Base-by-base conservation (phyloP, 495 filamentous ascomycete genomes). In the Parachaetomium inaequale region DNA sequence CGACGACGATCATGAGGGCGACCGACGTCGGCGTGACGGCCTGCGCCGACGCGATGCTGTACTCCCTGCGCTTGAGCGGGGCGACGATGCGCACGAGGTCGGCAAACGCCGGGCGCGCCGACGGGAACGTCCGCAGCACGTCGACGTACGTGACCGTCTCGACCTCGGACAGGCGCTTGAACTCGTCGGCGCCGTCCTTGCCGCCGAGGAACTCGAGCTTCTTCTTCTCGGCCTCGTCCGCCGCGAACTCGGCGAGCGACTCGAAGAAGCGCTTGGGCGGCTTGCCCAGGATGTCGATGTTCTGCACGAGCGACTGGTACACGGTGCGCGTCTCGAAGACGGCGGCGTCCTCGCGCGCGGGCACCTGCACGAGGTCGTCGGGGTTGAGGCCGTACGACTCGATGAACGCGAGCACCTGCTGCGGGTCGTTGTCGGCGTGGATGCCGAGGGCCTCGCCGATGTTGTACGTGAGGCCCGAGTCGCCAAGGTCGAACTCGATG, bases 401-500 rank as follows among this genome's bases (percentile, higher is more conserved):
- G 69, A 98, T 96, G 77, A 98, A 98, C 25, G 90, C 86, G 36
- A 80, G 72, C 25, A 97, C 91, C 63, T 93, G 85, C 54, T 78
- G 72, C 19, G 85, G 78, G 72, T 98, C 87, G 73, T 98, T 98
- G 76, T 98, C 90, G 14, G 91, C 88, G 71, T 98, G 94, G 61
- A 98, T 91, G 65, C 94, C 94, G 11, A 98, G 88, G n/a, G 94
- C 94, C 76, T 98, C 95, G 56, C 94, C 94, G 71, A 98, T 98
- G 65, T 95, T 90, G 74, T 98, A 98, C 25, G 83, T 94, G 61
- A 98, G 85, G 47, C 92, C 92, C 38, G 92, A 94, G 66, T 86
- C 77, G 52, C 92, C 92, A 21, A 98, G 84, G 72, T 97, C 94
- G 70, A 98, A 98, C 75, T 98, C 94, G 66, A 98, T 98, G 78